These are phyloP conservation scores for Terfezia claveryi DNA, from an alignment of 495 filamentous ascomycete genomes.

Conservation along the genomic window DNA sequence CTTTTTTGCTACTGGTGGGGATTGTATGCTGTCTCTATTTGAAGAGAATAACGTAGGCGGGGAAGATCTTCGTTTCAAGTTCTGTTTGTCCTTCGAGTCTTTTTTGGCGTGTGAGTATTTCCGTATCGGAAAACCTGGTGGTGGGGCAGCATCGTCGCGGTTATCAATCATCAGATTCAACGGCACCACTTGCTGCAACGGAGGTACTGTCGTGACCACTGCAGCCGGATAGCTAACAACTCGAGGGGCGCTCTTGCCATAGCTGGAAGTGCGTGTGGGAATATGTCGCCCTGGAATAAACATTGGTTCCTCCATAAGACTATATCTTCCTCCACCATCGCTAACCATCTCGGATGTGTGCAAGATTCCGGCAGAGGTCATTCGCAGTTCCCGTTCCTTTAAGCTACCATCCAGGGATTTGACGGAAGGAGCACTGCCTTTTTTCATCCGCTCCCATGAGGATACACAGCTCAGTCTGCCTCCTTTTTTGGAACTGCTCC, in stretches of 20 bases:
- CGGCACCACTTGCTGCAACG: background rate
- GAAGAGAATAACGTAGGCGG: background rate
- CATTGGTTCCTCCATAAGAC: background rate
- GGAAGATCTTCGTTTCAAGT: background rate
- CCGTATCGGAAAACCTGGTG: background rate
- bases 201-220: background rate
- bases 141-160: background rate
- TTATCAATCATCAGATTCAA: background rate
- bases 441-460: constrained; percentile 14
- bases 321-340: constrained; percentile 7
- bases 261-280: constrained; percentile 13
- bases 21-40: background rate
- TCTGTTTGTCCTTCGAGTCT: constrained; percentile 16
- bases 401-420: background rate
- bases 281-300: constrained; percentile 6
- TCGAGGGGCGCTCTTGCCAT: constrained; percentile 10
- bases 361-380: constrained; percentile 8
- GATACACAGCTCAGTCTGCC: constrained; percentile 14
- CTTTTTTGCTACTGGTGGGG: background rate
- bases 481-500: background rate
- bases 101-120: background rate
- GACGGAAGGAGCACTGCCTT: constrained; percentile 4
- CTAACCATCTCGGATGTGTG: background rate
- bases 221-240: background rate
- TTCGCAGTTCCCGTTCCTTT: constrained; percentile 10